Base-by-base conservation (phyloP, 768 basidiomycete species). In the Mycena kentingensis region DNA sequence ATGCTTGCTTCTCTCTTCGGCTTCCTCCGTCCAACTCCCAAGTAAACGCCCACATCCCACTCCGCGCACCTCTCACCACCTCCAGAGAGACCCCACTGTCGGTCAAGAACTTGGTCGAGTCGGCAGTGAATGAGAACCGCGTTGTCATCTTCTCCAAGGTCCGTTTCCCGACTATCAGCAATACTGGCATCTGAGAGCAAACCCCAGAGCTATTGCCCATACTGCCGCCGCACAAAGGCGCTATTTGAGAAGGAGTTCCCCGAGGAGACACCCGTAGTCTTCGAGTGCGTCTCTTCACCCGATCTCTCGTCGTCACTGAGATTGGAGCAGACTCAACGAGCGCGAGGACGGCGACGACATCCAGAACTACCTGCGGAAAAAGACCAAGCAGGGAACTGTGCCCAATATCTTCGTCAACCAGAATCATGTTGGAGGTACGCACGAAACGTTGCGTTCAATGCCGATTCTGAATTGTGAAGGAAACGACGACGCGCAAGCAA, bases 321-420 rank as follows among this genome's bases (percentile, higher is more conserved):
- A 13, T 26, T 46, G 19, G 24, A 25, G 28, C 45, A 87, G 88
- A 64, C 70, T 91, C 42, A 84, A 90, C 65, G 56, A 73, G 44
- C 70, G 70, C 26, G 72, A 80, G 0, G 84, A 92, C 31, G 87
- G 82, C 10, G 16, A 55, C 16, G 82, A 63, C 0, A 88, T 92
- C 50, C 90, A 93, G 63, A 61, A 68, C 19, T 91, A 90, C 60
- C 74, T 93, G 4, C 19, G 11, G 2, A 49, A 78, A 60, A 86
- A 83, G 77, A 88, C 87, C 0, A 77, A 76, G 0, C 90, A 87
- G 60, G 67, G 79, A 19, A 86, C 85, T 11, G 90, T 93, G 5
- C 90, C 90, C 26, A 88, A 83, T 63, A 77, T 89, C 52, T 93
- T 89, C 72, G 78, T 92, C 63, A 79, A 87, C 89, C 54, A 76